Percentiles rank a stretch among this genome's conserved stretches.
Evolutionary conservation across 2,329 filamentous ascomycete genomes (phyloP).

Genomic region (Beauveria caledonica): DNA sequence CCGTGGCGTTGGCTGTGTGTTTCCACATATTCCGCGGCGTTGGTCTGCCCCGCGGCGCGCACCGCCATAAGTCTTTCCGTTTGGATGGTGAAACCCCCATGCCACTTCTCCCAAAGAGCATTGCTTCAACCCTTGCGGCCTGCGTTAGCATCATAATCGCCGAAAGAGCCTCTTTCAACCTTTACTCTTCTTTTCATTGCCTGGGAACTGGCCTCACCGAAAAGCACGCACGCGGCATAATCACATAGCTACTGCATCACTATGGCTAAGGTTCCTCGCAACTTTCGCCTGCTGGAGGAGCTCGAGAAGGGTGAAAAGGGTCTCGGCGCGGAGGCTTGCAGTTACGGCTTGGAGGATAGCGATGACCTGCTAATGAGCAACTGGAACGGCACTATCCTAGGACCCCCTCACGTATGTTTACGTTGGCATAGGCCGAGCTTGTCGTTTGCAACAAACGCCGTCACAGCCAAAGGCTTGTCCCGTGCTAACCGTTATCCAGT

Average conservation of each 20-base stretch:
- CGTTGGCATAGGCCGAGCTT: neutral
- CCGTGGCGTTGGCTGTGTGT: too few species aligned
- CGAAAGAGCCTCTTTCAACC: neutral
- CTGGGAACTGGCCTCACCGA: neutral
- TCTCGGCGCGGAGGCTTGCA: constrained; percentile 90
- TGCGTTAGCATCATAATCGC: neutral
- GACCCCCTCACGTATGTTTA: constrained; percentile 78
- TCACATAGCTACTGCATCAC: constrained; percentile 18
- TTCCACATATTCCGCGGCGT: neutral
- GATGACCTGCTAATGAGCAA: constrained; percentile 96
- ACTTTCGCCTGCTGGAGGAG: constrained; percentile 95
- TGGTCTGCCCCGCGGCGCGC: constrained; percentile 8
- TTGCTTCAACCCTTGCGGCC: neutral
- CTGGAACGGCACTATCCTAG: constrained; percentile 97
- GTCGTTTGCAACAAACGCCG: neutral
- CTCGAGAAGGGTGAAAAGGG: constrained; percentile 99
- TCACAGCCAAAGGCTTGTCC: neutral
- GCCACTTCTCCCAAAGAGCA: neutral
- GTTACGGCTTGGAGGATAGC: constrained; percentile 87
- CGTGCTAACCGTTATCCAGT: constrained; percentile 40
- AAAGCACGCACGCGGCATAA: neutral
- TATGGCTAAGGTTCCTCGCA: constrained; percentile 67
- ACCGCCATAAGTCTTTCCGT: neutral
- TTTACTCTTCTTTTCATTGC: neutral
- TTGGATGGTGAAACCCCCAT: neutral